Evolutionary conservation across 2,329 filamentous ascomycete genomes (phyloP), one percentile per base, ranked within the genome.

Genomic region (Pyrenochaeta sp.): DNA sequence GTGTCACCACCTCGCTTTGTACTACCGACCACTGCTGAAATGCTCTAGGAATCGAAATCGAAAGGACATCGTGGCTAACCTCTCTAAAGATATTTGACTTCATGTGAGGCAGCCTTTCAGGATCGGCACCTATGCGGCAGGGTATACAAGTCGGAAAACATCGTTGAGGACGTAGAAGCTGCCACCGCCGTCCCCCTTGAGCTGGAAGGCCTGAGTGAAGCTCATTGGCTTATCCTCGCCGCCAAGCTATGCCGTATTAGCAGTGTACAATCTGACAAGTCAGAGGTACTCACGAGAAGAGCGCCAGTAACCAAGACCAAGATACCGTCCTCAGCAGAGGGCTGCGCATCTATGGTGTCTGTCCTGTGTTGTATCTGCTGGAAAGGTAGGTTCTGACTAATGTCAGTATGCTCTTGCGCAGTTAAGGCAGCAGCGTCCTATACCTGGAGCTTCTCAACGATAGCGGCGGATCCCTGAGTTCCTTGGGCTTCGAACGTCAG

Each of bases 131-230:
- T 70, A 72, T 47, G 66, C 61, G 45, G 68, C 75, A 31, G 75
- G 71, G 74, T 89, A 93, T 60, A 96, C 83, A 51, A 97, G 83
- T 76, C 89, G 89, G 85, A 97, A 97, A 72, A 97, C 77, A 73
- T 97, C 93, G 80, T 97, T 96, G 78, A 86, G 87, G 70, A 97
- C 88, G 72, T 84, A 96, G 75, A 81, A 85, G 61, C 85, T 87
- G 36, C 65, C n/a, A n/a, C n/a, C 58, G 41, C 90, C 87, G 43
- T 92, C 88, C 49, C 84, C 86, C 56, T 84, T 74, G 52, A 97
- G 86, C 74, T 95, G 88, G 83, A 97, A 97, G 43, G 83, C 77
- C 77, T 97, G 92, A 43, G 86, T 86, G 77, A 92, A 99, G 81
- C 84, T 91, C 87, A 96, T 94, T 30, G 90, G 89, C 65, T 84